Conservation (phyloP, 2,329 filamentous ascomycete genomes). For the Pseudopyricularia cyperi region DNA sequence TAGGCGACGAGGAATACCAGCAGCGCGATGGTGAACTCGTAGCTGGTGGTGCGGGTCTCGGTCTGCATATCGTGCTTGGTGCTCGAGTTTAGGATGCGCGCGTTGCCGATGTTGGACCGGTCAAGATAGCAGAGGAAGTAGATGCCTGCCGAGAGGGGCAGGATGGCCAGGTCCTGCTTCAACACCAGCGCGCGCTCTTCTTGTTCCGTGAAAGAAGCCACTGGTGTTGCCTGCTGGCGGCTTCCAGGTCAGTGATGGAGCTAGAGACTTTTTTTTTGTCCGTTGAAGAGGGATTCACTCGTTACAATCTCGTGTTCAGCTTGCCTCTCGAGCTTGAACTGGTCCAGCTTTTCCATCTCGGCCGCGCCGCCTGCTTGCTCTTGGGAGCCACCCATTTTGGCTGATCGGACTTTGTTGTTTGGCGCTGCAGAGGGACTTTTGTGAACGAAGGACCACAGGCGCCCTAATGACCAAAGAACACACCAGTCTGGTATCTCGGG, state of each 20-base stretch:
- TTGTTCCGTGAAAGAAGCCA: not conserved
- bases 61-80: conserved; percentile 48
- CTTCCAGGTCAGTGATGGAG: not conserved
- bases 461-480: too few relatives aligned
- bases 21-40: conserved; percentile 46
- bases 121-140: conserved; percentile 59
- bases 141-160: conserved; percentile 49
- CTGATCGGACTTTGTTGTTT: not conserved
- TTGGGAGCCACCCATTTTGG: not conserved
- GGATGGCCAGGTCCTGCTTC: conserved; percentile 50
- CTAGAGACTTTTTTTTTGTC: not conserved
- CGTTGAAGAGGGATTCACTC: not conserved
- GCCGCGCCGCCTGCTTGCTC: not conserved
- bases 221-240: not conserved
- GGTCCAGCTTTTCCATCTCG: not conserved
- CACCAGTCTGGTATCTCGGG: too few relatives aligned
- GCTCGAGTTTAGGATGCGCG: conserved; percentile 50
- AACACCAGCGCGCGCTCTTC: conserved; percentile 28
- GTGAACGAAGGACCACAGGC: too few relatives aligned
- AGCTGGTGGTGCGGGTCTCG: conserved; percentile 46
- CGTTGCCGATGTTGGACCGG: conserved; percentile 56
- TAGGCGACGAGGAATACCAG: conserved; percentile 50
- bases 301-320: not conserved
- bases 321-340: not conserved
- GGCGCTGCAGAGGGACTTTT: too few relatives aligned